Conservation (phyloP, 2,329 filamentous ascomycete genomes). For the Stachybotrys echinatus region DNA sequence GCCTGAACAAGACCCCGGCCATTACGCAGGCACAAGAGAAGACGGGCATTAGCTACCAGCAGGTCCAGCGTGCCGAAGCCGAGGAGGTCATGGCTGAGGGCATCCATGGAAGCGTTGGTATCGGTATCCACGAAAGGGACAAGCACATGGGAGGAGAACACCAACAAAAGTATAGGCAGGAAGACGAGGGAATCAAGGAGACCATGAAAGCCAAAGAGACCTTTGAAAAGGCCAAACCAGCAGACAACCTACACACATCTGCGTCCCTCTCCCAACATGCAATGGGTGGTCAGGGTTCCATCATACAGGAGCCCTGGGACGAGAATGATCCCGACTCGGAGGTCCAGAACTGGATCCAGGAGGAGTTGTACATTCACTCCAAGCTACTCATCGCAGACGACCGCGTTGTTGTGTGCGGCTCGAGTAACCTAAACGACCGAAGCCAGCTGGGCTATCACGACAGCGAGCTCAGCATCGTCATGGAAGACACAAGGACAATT, state of each 20-base stretch:
- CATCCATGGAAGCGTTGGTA: slow-evolving; percentile 54
- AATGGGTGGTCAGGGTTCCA: slow-evolving; percentile 61
- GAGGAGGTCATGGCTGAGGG: slow-evolving; percentile 80
- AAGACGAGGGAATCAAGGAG: slow-evolving; percentile 26
- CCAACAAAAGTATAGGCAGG: slow-evolving; percentile 26
- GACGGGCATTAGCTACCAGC: slow-evolving; percentile 77
- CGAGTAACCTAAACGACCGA: slow-evolving; percentile 88
- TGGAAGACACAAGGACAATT: slow-evolving; percentile 74
- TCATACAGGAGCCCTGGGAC: slow-evolving; percentile 70
- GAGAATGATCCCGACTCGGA: slow-evolving; percentile 66
- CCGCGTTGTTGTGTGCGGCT: slow-evolving; percentile 76
- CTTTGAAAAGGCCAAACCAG: slow-evolving; percentile 44
- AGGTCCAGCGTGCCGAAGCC: slow-evolving; percentile 82
- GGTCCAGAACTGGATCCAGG: slow-evolving; percentile 84
- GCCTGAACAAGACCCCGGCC: slow-evolving; percentile 74
- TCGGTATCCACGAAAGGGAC: slow-evolving; percentile 38
- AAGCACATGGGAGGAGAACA: slow-evolving; percentile 40
- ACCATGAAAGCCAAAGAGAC: slow-evolving; percentile 42
- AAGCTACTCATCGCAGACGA: slow-evolving; percentile 91
- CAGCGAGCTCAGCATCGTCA: slow-evolving; percentile 83
- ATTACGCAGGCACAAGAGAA: slow-evolving; percentile 72
- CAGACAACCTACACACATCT: slow-evolving; percentile 30
- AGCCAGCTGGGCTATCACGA: slow-evolving; percentile 85
- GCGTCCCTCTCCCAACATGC: slow-evolving; percentile 67
- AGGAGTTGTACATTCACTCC: slow-evolving; percentile 92